phyloP scores from a whole-genome alignment of 164 flowering plant genomes.

The Houttuynia cordata region DNA sequence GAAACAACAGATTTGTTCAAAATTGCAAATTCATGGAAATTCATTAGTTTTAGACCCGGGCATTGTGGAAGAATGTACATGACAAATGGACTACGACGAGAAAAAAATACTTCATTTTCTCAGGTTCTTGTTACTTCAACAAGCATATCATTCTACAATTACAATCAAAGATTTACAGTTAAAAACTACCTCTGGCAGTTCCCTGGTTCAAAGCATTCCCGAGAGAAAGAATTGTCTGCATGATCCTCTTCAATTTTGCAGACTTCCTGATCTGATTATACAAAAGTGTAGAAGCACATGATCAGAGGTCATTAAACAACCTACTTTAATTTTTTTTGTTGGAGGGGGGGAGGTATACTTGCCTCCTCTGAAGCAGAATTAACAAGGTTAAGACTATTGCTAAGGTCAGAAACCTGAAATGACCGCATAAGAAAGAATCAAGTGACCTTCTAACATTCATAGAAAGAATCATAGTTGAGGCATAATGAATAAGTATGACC shows the following conservation, averaged over 20 bases:
- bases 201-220: slow-evolving; percentile 99
- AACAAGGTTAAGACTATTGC: slow-evolving; percentile 53
- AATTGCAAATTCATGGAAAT: not conserved
- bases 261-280: slow-evolving; percentile 63
- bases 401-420: slow-evolving; percentile 69
- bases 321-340: too few species aligned
- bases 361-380: slow-evolving; percentile 79
- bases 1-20: not conserved
- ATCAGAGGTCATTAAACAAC: too few species aligned
- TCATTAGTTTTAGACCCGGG: not conserved
- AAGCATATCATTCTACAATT: too few species aligned
- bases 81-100: too few species aligned
- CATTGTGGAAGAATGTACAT: too few species aligned
- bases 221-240: slow-evolving; percentile 84
- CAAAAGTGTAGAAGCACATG: not conserved
- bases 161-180: not conserved
- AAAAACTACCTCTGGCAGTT: slow-evolving; percentile 80
- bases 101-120: too few species aligned
- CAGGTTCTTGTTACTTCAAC: too few species aligned
- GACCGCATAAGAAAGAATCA: not conserved
- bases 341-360: too few species aligned
- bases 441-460: not conserved
- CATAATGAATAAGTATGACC: not conserved
- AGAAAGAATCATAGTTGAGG: slow-evolving; percentile 1
- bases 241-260: slow-evolving; percentile 62